Evolutionary conservation across 2,329 filamentous ascomycete species (phyloP).

Genomic region (Ophiostoma fasciatum): DNA sequence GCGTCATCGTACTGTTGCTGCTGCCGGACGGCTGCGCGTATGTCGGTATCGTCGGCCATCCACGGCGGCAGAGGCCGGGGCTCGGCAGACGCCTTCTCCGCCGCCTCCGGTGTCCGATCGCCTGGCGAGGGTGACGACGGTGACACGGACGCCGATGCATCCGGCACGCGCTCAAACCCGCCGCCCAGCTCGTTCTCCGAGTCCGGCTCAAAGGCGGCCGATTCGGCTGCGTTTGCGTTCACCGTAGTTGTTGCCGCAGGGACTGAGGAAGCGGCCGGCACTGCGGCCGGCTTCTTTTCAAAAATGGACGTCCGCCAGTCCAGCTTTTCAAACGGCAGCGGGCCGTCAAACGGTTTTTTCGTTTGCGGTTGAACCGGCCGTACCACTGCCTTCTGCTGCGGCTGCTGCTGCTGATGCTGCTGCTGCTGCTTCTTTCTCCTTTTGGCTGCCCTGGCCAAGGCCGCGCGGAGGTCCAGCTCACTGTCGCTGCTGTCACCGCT

Average conservation of each 20-base stretch:
- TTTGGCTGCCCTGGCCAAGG: slow-evolving; percentile 48
- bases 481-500: slow-evolving; percentile 49
- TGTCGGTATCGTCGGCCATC: slow-evolving; percentile 51
- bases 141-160: slow-evolving; percentile 14
- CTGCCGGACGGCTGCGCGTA: slow-evolving; percentile 46
- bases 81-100: slow-evolving; percentile 31
- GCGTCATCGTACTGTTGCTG: slow-evolving; percentile 41
- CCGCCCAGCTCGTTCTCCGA: slow-evolving; percentile 36
- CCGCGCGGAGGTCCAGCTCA: slow-evolving; percentile 66
- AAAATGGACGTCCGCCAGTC: slow-evolving; percentile 49
- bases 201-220: slow-evolving; percentile 14
- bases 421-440: slow-evolving; percentile 36
- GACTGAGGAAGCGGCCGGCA: slow-evolving; percentile 12
- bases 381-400: slow-evolving; percentile 10
- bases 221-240: slow-evolving; percentile 9
- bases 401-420: slow-evolving; percentile 2
- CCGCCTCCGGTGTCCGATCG: slow-evolving; percentile 36
- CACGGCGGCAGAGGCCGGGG: slow-evolving; percentile 59
- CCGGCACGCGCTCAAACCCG: slow-evolving; percentile 41
- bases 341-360: slow-evolving; percentile 56
- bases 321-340: slow-evolving; percentile 81
- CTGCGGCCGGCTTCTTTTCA: slow-evolving; percentile 22
- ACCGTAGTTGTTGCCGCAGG: neutral
- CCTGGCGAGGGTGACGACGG: no score
- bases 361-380: slow-evolving; percentile 32